Evolutionary conservation across 495 filamentous ascomycete species (phyloP).

Genomic region (Cairneyella variabilis): DNA sequence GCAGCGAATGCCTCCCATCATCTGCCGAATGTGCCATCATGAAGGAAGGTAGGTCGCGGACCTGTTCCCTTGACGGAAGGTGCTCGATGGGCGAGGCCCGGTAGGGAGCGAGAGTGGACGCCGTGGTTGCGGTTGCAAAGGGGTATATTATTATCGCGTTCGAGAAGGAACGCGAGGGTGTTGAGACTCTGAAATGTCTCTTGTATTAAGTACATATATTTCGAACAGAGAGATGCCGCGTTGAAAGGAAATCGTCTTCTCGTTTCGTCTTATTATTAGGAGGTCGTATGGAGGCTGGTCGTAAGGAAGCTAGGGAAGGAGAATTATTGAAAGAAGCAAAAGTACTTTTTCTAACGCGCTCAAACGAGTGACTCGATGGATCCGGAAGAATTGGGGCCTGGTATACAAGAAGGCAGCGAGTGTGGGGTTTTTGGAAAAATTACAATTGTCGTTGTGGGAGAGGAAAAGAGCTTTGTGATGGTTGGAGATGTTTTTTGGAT

Average conservation of each 20-base stretch:
- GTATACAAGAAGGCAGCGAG: slow-evolving; percentile 23
- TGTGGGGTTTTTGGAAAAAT: slow-evolving; percentile 14
- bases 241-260: slow-evolving; percentile 6
- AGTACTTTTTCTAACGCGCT: slow-evolving; percentile 13
- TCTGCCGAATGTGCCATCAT: slow-evolving; percentile 33
- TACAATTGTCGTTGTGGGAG: slow-evolving; percentile 8
- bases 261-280: slow-evolving; percentile 13
- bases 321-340: slow-evolving; percentile 17
- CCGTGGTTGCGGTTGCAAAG: slow-evolving; percentile 30
- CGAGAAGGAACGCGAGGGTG: slow-evolving; percentile 12
- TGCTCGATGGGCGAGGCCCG: slow-evolving; percentile 57
- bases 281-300: slow-evolving; percentile 12
- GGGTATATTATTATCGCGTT: slow-evolving; percentile 19
- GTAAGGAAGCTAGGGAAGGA: background rate
- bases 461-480: background rate
- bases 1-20: slow-evolving; percentile 37
- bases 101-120: slow-evolving; percentile 33
- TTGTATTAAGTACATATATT: slow-evolving; percentile 6
- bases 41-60: slow-evolving; percentile 34
- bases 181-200: slow-evolving; percentile 6
- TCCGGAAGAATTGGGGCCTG: slow-evolving; percentile 4
- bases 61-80: slow-evolving; percentile 42
- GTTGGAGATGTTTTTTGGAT: background rate
- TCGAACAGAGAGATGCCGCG: slow-evolving; percentile 5
- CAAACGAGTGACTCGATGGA: slow-evolving; percentile 27